Percentiles rank a stretch among this genome's conserved stretches.
Evolutionary conservation across 2,329 filamentous ascomycete species (phyloP).

Genomic region (Claviceps sorghi): DNA sequence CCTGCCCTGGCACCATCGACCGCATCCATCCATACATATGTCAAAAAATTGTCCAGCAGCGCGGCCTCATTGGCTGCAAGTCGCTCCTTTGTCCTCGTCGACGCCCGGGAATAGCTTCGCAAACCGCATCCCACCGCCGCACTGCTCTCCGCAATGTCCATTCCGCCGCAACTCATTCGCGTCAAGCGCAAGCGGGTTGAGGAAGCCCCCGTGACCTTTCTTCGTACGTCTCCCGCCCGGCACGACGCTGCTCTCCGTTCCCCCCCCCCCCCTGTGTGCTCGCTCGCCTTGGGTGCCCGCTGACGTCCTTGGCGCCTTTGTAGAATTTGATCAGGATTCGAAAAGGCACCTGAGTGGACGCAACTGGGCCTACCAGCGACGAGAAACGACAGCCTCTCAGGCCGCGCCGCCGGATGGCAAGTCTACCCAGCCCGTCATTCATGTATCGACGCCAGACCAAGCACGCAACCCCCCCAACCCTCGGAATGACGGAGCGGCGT

Average conservation of each 20-base stretch:
- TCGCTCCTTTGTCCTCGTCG: neutral
- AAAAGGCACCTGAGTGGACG: slow-evolving; percentile 38
- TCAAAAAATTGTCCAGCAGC: neutral
- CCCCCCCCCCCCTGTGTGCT: neutral
- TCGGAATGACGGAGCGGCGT: slow-evolving; percentile 4
- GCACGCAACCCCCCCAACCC: slow-evolving; percentile 6
- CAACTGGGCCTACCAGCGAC: slow-evolving; percentile 42
- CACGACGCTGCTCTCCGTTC: slow-evolving; percentile 2
- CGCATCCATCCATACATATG: neutral
- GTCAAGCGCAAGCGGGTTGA: slow-evolving; percentile 47
- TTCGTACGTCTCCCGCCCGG: slow-evolving; percentile 27
- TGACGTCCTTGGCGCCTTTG: neutral
- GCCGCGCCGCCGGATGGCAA: slow-evolving; percentile 1
- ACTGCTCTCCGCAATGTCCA: slow-evolving; percentile 29
- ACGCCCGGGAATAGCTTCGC: neutral
- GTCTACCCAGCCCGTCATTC: slow-evolving; percentile 28
- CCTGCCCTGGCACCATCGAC: neutral
- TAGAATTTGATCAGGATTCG: slow-evolving; percentile 36
- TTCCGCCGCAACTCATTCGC: slow-evolving; percentile 43
- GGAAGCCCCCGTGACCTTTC: slow-evolving; percentile 38
- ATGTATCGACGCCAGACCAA: slow-evolving; percentile 28
- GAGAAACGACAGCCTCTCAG: slow-evolving; percentile 20
- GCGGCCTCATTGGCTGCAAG: neutral
- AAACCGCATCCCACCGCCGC: neutral
- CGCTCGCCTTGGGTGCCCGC: slow-evolving; percentile 4